Evolutionary conservation across 441 rosid genomes (phyloP), one percentile per base, ranked within the genome.

Genomic region (Breynia disticha): DNA sequence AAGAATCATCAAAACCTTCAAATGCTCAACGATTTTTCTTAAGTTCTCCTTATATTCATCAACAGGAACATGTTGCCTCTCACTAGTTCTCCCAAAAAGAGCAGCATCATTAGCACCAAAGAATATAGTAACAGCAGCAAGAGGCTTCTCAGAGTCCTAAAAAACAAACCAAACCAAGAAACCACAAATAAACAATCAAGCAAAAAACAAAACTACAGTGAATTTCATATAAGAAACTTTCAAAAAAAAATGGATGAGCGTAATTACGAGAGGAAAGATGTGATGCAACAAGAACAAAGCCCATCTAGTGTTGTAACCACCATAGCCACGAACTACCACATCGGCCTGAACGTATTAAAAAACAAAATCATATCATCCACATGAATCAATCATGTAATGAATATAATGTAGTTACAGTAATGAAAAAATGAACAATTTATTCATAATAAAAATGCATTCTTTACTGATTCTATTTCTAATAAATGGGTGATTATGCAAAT

Each of bases 51-150:
- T 76, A 63, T 84, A 91, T 76, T 84, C 97, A 62, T 78, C 79
- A 18, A 82, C 59, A 0, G 97, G 97, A 52, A 91, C 95, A 69
- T 91, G 87, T 42, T 81, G 97, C 59, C 77, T 65, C 47, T 87
- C 94, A 41, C 80, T 59, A 13, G 55, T 75, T 66, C 90, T 78
- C 60, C 91, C 98, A 16, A 64, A 57, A 19, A 91, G 80, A 61
- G 91, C 95, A 35, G 98, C 97, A 72, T 91, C 97, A 69, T 91
- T 88, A 50, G 97, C 97, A 57, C 97, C 98, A 48, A 91, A 82
- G 75, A 91, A 91, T 19, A 88, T 66, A 7, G 98, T 77, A 45
- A 81, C 60, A 35, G 97, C 98, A 60, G 71, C 73, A 16, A 87
- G 98, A 61, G 80, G 71, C 60, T 79, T 67, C 11, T 56, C 16